Evolutionary conservation across 2,329 filamentous ascomycete species (phyloP), one percentile per base, ranked within the genome.

Genomic region (Fusarium sp.): DNA sequence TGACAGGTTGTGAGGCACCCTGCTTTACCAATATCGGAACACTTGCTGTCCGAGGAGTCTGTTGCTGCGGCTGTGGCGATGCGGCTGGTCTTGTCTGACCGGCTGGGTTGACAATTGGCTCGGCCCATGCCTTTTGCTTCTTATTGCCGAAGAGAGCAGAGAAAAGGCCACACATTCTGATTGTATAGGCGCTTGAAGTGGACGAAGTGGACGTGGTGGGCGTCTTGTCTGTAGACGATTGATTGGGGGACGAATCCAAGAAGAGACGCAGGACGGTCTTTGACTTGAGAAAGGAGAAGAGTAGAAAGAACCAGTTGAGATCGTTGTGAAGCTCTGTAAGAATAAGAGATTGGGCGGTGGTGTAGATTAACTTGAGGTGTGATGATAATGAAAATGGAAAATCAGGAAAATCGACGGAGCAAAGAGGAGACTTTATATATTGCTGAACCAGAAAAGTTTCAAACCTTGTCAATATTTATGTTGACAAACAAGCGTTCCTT

Each of bases 391-490:
- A n/a, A 6, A 7, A 44, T 25, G 8, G 40, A 1, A 18, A 40
- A 18, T 1, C 1, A 18, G 10, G 10, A 0, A 40, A 6, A 6
- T 18, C 4, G 11, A 18, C 16, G 6, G 16, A 18, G 10, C 4
- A 3, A 40, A 11, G 1, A 40, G 16, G 11, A 2, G 4, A 2
- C 5, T 11, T 11, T 6, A 18, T 11, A 11, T 40, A 40, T 7
- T 11, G 1, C 36, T 18, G 2, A 4, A 3, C 3, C n/a, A 5
- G 0, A 5, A 2, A 18, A 38, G 9, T 1, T 11, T 38, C 4
- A 16, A 16, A 10, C n/a, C 8, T 16, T n/a, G 0, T 6, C n/a
- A 4, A 6, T 8, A 16, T 9, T 6, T 29, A 7, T 38, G 7
- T 16, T 16, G 4, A 2, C 3, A 34, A 34, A 36, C 4, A 16